Base-by-base conservation (phyloP, 2,329 filamentous ascomycete species). In the Neofusicoccum ribis region DNA sequence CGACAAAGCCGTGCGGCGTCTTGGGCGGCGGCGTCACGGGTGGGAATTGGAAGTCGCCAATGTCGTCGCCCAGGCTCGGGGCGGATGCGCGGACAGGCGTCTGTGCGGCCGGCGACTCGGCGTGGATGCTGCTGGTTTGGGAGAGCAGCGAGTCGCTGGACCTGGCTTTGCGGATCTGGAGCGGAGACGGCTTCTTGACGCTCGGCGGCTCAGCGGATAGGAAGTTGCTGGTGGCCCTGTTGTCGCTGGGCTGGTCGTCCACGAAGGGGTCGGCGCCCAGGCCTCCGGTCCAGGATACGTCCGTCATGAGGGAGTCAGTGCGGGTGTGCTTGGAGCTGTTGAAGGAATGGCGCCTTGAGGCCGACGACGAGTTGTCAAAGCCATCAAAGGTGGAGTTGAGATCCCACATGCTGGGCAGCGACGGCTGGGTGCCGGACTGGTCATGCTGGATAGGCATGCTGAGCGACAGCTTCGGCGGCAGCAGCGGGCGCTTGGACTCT, bases 51-150 rank as follows among this genome's bases (percentile, higher is more conserved):
- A 47, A 60, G 31, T 7, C 14, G n/a, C 20, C 27, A 7, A 31
- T 11, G 8, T 46, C 54, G 14, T 46, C 41, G 70, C 67, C 31
- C 27, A 31, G 27, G 71, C 68, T 7, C 67, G 27, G n/a, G 20
- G 9, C 36, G 31, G 39, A 56, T n/a, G 36, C 17, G 41, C 54
- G 39, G 34, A 66, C 65, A 36, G 67, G 64, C 8, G 70, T 47
- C 27, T 67, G 54, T 14, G 54, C 27, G 27, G 27, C 44, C 1
- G 63, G 63, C 3, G 63, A 58, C 23, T 54, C 50, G 50, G 47
- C 23, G 17, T 31, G 39, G 11, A 37, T 12, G 49, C 43, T 12
- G 49, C 43, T 46, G n/a, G 36, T 43, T 14, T 63, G 34, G 20
- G 62, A 37, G 39, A 51, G 46, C 6, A 64, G 54, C 3, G 37